Percentiles rank a stretch among this genome's conserved stretches.
Evolutionary conservation across 2,329 filamentous ascomycete species (phyloP).

Genomic region (Aspergillus melleus): DNA sequence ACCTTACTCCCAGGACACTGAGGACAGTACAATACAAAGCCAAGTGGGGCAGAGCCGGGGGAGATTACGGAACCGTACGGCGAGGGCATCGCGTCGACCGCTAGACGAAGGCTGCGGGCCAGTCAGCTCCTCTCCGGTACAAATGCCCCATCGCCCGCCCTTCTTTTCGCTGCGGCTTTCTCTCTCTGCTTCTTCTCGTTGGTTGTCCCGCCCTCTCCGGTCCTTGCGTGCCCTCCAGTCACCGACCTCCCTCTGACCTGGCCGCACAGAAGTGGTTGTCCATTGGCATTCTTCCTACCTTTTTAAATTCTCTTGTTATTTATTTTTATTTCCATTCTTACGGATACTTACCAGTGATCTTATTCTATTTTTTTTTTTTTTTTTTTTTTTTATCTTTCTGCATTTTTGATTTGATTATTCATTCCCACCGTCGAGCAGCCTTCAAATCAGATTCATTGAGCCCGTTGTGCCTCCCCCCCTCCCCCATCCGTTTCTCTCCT

Average conservation of each 20-base stretch:
- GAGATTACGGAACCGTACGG: conserved; percentile 19
- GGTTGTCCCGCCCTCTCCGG: conserved; percentile 36
- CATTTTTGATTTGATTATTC: conserved; percentile 19
- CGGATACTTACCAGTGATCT: background rate
- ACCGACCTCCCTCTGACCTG: conserved; percentile 20
- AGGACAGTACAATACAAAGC: no score
- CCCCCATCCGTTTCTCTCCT: conserved; percentile 14
- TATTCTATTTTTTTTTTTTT: no score
- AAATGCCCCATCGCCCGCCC: conserved; percentile 44
- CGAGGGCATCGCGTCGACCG: conserved; percentile 12
- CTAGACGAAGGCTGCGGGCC: conserved; percentile 22
- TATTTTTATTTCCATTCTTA: conserved; percentile 2
- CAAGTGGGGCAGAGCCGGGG: conserved; percentile 19
- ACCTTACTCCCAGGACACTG: no score
- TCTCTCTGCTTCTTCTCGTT: conserved; percentile 44
- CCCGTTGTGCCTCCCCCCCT: conserved; percentile 20
- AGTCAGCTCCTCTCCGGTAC: conserved; percentile 34
- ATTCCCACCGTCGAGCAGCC: conserved; percentile 15
- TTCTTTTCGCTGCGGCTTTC: conserved; percentile 34
- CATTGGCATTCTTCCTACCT: background rate
- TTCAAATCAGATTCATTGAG: conserved; percentile 19
- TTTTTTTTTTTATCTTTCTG: conserved; percentile 20
- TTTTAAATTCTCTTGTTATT: background rate
- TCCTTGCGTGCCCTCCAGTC: conserved; percentile 29
- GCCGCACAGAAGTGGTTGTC: conserved; percentile 15